Base-by-base conservation (phyloP, 164 flowering plant genomes). In the Paratinospora sagittata region DNA sequence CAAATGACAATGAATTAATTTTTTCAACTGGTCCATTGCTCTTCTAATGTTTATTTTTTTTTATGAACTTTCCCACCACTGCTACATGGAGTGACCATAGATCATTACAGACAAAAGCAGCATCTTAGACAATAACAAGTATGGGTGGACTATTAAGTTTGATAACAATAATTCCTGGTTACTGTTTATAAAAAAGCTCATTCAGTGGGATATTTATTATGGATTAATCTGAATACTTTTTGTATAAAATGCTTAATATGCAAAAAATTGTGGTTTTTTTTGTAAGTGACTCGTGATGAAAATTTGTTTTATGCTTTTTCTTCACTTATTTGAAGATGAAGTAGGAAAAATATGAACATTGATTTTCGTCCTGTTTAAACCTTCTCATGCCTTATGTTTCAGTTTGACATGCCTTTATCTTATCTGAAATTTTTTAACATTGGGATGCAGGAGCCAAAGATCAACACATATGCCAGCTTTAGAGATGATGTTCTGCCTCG, bases 401-500 rank as follows among this genome's bases (percentile, higher is more conserved):
- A 47, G 2, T 47, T 16, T 55, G 61, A 21, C 2, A n/a, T 23
- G 21, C 61, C 61, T 67, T 52, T 49, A 8, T 17, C 64, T 55
- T 55, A 65, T 49, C 33, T 11, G 58, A 13, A 70, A 34, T 26
- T 9, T 36, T 17, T 55, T 58, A 6, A 19, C 27, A 72, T 73
- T 61, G 75, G 24, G 24, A 9, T 84, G 85, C 87, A 96, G 99
- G 97, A 96, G 79, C 97, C 98, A 17, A 73, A 74, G 66, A 90
- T 96, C 55, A 96, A 96, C 78, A 85, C 97, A 61, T 93, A 96
- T 79, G 87, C 88, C 23, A 84, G 84, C 70, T 96, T 96, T 74
- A 87, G 99, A 82, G 99, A 96, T 85, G 93, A 96, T 23, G 92
- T 96, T 52, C 99, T 96, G 73, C 99, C 98, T 71, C 99, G 98